A percentile compares a stretch with the other conserved stretches of the same genome.
phyloP scores from a whole-genome alignment of 1,139 yeast genomes.

The Blastobotrys arbuscula region DNA sequence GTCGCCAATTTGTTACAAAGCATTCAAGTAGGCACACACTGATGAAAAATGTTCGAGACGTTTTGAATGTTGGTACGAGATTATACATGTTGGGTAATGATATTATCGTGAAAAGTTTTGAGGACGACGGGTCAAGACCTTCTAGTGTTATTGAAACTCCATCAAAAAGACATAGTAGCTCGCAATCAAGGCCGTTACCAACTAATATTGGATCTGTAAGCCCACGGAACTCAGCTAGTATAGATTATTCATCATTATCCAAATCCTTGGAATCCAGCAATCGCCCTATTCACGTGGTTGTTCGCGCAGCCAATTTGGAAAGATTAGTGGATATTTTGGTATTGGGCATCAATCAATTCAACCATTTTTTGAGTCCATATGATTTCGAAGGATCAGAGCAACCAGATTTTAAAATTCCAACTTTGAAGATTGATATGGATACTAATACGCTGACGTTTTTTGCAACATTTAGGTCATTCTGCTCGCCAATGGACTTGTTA shows the following conservation, averaged over 20 bases:
- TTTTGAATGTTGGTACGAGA: conserved; percentile 52
- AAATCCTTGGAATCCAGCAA: conserved; percentile 13
- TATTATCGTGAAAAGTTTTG: conserved; percentile 50
- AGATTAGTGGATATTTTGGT: conserved; percentile 58
- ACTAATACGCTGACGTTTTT: conserved; percentile 58
- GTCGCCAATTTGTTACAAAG: conserved; percentile 36
- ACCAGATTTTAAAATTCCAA: conserved; percentile 32
- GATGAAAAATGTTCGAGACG: conserved; percentile 51
- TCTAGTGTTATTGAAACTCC: conserved; percentile 46
- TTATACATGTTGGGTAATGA: conserved; percentile 49
- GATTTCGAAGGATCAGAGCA: conserved; percentile 29
- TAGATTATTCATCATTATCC: conserved; percentile 14
- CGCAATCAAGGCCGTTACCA: conserved; percentile 32
- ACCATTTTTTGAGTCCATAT: conserved; percentile 40
- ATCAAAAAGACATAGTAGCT: conserved; percentile 36
- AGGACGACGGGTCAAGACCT: conserved; percentile 37
- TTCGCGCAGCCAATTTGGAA: conserved; percentile 57
- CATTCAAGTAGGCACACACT: conserved; percentile 42
- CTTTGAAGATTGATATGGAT: conserved; percentile 52
- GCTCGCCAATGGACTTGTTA: conserved; percentile 47
- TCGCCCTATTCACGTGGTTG: conserved; percentile 37
- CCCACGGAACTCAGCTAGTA: conserved; percentile 14
- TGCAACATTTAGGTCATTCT: conserved; percentile 59
- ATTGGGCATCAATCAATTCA: conserved; percentile 54
- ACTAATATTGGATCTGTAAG: conserved; percentile 23